These are phyloP conservation scores for Thalassiosira hispida DNA, from an alignment of 352 stramenopile genomes.

Conservation along the genomic window DNA sequence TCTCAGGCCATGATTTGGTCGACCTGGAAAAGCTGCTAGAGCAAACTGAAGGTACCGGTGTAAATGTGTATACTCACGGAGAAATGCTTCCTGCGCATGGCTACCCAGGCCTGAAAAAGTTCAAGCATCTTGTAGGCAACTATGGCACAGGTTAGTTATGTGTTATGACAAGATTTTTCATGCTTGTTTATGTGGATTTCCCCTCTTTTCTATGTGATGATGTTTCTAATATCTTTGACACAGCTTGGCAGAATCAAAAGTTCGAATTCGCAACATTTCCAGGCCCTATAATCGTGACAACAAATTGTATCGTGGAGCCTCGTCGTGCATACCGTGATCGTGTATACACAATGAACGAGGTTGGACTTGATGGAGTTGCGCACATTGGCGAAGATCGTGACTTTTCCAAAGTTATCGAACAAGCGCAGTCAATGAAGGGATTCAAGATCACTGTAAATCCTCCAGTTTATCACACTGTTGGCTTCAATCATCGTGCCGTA, in stretches of 20 bases:
- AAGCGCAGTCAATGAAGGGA: constrained; percentile 72
- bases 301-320: constrained; percentile 85
- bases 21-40: constrained; percentile 81
- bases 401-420: constrained; percentile 78
- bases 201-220: neutral
- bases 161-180: constrained; percentile 42
- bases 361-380: constrained; percentile 75
- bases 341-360: constrained; percentile 83
- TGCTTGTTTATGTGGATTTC: neutral
- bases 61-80: constrained; percentile 87
- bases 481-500: constrained; percentile 84
- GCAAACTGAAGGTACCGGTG: constrained; percentile 81
- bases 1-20: constrained; percentile 84
- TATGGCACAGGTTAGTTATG: constrained; percentile 82
- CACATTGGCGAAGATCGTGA: constrained; percentile 77
- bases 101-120: constrained; percentile 84
- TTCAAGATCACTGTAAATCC: constrained; percentile 73
- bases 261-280: constrained; percentile 81
- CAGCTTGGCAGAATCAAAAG: constrained; percentile 61
- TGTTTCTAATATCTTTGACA: neutral
- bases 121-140: constrained; percentile 82
- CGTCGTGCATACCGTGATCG: constrained; percentile 79
- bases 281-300: constrained; percentile 85
- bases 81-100: constrained; percentile 86
- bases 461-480: constrained; percentile 70